A percentile compares a stretch with the other conserved stretches of the same genome.
Evolutionary conservation across 169 alveolate genomes (phyloP).

Genomic region (Plasmodium adleri): DNA sequence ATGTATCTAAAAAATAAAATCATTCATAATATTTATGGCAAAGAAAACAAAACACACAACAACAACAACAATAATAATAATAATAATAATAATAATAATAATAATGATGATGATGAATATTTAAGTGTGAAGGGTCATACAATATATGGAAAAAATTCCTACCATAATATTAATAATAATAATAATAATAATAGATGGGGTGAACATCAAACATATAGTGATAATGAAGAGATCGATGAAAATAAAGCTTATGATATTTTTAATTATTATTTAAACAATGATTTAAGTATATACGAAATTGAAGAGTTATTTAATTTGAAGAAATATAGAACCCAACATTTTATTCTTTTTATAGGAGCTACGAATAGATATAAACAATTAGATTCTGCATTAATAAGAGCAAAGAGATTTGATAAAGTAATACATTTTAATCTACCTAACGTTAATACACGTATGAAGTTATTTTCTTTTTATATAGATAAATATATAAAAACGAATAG

Average conservation of each 20-base stretch:
- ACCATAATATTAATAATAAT: not conserved
- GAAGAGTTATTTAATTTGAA: conserved; percentile 56
- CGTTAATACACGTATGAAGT: conserved; percentile 27
- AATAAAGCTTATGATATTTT: conserved; percentile 53
- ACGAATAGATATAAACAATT: conserved; percentile 47
- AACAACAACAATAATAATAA: not conserved
- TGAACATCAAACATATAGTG: not conserved
- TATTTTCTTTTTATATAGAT: conserved; percentile 30
- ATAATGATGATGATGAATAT: not conserved
- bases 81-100: not conserved
- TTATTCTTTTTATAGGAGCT: conserved; percentile 64
- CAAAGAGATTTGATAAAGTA: conserved; percentile 68
- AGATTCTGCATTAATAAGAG: conserved; percentile 54
- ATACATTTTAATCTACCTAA: conserved; percentile 46
- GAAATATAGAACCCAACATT: conserved; percentile 16
- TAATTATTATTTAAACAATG: conserved; percentile 50
- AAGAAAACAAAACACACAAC: not conserved
- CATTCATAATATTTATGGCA: not conserved
- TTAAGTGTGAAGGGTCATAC: not conserved
- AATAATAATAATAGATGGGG: not conserved
- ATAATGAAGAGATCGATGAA: not conserved
- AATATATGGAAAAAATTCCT: too few species aligned
- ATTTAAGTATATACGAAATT: conserved; percentile 29
- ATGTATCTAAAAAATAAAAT: not conserved
- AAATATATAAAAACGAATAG: conserved; percentile 3